Conservation (phyloP, 73 alveolate genomes). For the Paramecium primaurelia region DNA sequence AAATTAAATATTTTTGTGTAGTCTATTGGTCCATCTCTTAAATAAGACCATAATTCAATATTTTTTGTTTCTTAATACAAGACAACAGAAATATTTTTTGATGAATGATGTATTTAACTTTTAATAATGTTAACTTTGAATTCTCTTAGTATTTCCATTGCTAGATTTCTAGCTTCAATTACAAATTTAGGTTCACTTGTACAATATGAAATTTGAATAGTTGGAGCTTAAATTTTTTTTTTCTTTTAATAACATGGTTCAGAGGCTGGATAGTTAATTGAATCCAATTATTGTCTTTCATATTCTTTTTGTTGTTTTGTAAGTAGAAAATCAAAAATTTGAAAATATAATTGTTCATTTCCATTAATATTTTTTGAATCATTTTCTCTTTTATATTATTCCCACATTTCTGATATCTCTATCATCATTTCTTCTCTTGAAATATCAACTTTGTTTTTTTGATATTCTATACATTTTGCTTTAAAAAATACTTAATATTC, state of each 20-base stretch:
- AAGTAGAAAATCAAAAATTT: background rate
- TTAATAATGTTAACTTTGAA: background rate
- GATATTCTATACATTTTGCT: background rate
- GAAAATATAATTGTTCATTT: background rate
- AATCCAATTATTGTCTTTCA: background rate
- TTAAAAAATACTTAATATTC: background rate
- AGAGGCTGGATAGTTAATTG: background rate
- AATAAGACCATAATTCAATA: background rate
- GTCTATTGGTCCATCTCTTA: slow-evolving; percentile 7
- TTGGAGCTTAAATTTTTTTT: background rate
- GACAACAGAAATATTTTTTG: background rate
- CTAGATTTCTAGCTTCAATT: background rate
- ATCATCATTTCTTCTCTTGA: background rate
- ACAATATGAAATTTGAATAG: background rate
- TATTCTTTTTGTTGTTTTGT: background rate
- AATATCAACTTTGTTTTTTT: background rate
- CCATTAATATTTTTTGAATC: background rate
- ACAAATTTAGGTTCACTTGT: background rate
- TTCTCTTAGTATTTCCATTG: background rate
- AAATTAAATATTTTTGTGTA: background rate
- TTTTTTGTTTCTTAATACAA: background rate
- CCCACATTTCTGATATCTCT: background rate
- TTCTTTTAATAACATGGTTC: background rate
- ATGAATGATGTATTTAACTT: slow-evolving; percentile 10
- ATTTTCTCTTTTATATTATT: background rate